Conservation (phyloP, 2,329 filamentous ascomycete genomes). For the Phoma herbarum region DNA sequence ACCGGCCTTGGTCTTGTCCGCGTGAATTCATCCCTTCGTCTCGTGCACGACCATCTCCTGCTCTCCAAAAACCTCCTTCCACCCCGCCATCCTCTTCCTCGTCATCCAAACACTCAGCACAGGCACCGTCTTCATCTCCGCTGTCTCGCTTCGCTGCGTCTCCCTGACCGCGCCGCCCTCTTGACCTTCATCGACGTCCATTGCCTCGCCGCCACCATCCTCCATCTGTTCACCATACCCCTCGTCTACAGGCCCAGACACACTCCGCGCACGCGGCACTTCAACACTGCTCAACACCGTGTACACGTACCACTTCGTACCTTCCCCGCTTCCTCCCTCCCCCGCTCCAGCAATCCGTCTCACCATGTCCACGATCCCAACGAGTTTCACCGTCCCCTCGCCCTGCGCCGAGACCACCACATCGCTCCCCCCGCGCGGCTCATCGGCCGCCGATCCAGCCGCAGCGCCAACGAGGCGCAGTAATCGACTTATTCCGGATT, state of each 20-base stretch:
- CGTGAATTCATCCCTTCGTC: no score
- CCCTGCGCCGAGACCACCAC: constrained; percentile 35
- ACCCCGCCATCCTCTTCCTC: constrained; percentile 25
- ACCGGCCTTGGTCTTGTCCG: no score
- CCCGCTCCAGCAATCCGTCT: constrained; percentile 23
- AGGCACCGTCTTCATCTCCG: constrained; percentile 20
- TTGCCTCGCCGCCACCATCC: not conserved
- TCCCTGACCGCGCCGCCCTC: no score
- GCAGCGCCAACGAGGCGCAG: constrained; percentile 21
- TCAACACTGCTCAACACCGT: constrained; percentile 28
- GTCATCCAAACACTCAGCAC: constrained; percentile 37
- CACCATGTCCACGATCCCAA: constrained; percentile 34
- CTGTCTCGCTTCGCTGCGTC: not conserved
- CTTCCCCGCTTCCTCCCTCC: not conserved
- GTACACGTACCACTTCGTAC: constrained; percentile 31
- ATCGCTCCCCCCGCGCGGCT: not conserved
- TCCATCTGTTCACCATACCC: not conserved
- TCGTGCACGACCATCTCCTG: not conserved
- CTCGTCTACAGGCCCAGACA: not conserved
- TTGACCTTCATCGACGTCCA: not conserved
- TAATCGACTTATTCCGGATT: constrained; percentile 27
- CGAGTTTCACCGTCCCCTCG: constrained; percentile 31
- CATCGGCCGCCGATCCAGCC: not conserved
- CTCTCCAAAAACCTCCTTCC: constrained; percentile 32
- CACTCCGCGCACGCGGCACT: not conserved